Evolutionary conservation across 2,329 filamentous ascomycete genomes (phyloP), one percentile per base, ranked within the genome.

Genomic region (Fonsecaea monophora): DNA sequence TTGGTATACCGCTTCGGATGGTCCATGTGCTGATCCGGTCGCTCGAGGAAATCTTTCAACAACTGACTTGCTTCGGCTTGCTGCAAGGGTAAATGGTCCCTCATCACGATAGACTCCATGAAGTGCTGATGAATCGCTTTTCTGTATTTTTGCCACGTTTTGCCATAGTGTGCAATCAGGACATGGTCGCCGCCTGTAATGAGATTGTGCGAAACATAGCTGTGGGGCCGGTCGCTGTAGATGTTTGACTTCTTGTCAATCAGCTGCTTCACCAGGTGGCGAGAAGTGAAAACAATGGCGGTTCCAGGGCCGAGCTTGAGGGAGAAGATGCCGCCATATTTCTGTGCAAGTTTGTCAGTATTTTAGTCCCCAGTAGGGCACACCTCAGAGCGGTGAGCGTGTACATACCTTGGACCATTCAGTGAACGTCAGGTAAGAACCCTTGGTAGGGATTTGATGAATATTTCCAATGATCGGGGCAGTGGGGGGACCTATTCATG

Each of bases 51-150:
- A 68, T 86, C 83, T 10, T 74, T 71, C 4, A 84, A 67, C 76
- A 85, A 79, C 71, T 85, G 82, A 2, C 74, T 74, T 0, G 79
- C 80, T 70, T 86, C 84, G 0, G 84, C 83, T 63, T 85, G 76
- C 50, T 81, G 76, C 0, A 85, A 60, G 0, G 74, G 67, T 2
- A 81, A 63, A 67, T 86, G 80, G 9, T 80, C 66, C 50, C 78
- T 79, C 42, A 62, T 64, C 15, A 80, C 76, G 66, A 79, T 77
- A 12, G 74, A 75, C 70, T 84, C 82, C 71, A 78, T 83, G 56
- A 84, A 78, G 63, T 79, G 75, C 58, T 82, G 78, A 62, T 84
- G 80, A 6, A 83, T 73, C 2, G 83, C 70, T 65, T 80, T 82
- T n/a, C 84, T 77, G n/a, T 80, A 77, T 3, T 70, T 75, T 6